Base-by-base conservation (phyloP, 1,139 yeast species). In the Yamadazyma membranifaciens region DNA sequence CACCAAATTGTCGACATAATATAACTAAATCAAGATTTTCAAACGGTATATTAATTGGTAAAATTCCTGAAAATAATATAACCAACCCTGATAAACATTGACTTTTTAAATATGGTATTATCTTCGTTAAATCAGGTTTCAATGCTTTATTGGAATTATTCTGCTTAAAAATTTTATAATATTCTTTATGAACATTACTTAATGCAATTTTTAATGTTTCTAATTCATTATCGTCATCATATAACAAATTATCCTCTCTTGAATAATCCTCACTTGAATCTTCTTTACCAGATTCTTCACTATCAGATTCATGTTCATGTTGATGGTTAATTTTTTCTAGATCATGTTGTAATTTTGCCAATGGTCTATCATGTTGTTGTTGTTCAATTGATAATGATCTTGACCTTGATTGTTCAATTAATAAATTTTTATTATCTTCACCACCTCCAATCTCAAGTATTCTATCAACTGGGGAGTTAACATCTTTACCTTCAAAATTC, bases 1-100 rank as follows among this genome's bases (percentile, higher is more conserved):
- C 98, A 0, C 98, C 98, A 70, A 92, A 92, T 45, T 91, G 87
- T 42, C 80, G 78, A 13, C 92, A 86, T 97, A 98, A 91, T 22
- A 83, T 80, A 1, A 91, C 97, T 38, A 92, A 87, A 58, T 88
- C 96, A 2, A 87, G 87, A 36, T 74, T 65, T 41, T 84, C 83
- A 14, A 87, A 65, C 44, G 81, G 77, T 6, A 83, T 73, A 1
- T 94, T 94, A 13, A 87, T 59, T 1, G 97, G 97, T 15, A 92
- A 76, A 12, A 91, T 73, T 0, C 98, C 98, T 1, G 96, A 85
- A 54, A 92, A 85, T 22, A 92, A 71, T 42, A 92, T 78, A 1
- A 81, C 80, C 36, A 83, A 76, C 2, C 84, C 92, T 31, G 75
- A 65, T 47, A 92, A 79, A 2, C 88, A 89, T 43, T 69, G 58